A percentile compares a stretch with the other conserved stretches of the same genome.
phyloP scores from a whole-genome alignment of 139 green algal genomes.

The Microglena sp. region DNA sequence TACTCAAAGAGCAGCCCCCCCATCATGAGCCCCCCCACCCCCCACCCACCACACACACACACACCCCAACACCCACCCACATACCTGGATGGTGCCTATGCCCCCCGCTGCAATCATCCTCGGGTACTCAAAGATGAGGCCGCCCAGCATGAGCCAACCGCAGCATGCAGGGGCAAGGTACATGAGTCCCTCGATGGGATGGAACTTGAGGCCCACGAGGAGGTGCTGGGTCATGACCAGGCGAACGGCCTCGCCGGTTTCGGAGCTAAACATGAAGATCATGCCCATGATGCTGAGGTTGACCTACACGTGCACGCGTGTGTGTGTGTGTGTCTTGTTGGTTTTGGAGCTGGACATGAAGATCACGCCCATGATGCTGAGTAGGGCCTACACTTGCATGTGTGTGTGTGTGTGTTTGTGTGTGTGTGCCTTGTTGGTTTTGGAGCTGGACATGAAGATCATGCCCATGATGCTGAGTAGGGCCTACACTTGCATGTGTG shows the following conservation, averaged over 20 bases:
- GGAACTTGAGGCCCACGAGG: conserved; percentile 72
- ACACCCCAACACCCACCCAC: too few relatives aligned
- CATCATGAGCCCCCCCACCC: too few relatives aligned
- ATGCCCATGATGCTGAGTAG: conserved; percentile 53
- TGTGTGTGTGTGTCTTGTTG: not conserved
- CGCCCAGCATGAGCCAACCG: conserved; percentile 62
- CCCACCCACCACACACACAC: too few relatives aligned
- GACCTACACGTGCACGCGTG: conserved; percentile 16
- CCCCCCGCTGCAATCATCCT: conserved; percentile 37
- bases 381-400: not conserved
- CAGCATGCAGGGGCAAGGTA: conserved; percentile 71
- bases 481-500: conserved; percentile 12
- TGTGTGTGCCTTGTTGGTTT: conserved; percentile 20
- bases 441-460: conserved; percentile 61
- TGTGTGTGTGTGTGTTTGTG: conserved; percentile 1
- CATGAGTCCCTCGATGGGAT: conserved; percentile 87
- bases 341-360: conserved; percentile 6
- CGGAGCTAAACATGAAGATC: conserved; percentile 61
- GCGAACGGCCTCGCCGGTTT: conserved; percentile 58
- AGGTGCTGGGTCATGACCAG: conserved; percentile 82
- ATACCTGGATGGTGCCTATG: conserved; percentile 30
- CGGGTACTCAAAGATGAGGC: conserved; percentile 23
- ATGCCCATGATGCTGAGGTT: conserved; percentile 54
- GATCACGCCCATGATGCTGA: conserved; percentile 6
- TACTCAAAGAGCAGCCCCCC: too few relatives aligned